Conservation (phyloP, 495 filamentous ascomycete genomes). For the Hypomontagnella submonticulosa region DNA sequence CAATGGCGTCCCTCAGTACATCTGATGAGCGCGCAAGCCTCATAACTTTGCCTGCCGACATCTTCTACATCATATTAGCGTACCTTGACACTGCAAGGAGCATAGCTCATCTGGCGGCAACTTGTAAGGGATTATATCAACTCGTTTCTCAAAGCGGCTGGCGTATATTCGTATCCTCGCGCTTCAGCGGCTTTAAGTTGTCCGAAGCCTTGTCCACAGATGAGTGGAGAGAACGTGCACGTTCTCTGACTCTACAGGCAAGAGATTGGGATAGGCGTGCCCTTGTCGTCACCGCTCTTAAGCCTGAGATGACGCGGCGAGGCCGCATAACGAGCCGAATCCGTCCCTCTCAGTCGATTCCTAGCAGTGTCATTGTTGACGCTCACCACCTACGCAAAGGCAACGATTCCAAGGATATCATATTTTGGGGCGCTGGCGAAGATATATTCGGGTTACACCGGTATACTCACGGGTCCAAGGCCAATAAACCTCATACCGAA, state of each 20-base stretch:
- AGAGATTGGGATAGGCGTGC: slow-evolving; percentile 57
- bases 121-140: slow-evolving; percentile 45
- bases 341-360: slow-evolving; percentile 31
- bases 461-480: slow-evolving; percentile 29
- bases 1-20: slow-evolving; percentile 18
- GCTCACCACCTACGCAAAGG: slow-evolving; percentile 46
- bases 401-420: slow-evolving; percentile 50
- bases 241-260: slow-evolving; percentile 54
- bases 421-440: slow-evolving; percentile 60
- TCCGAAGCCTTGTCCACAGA: slow-evolving; percentile 24
- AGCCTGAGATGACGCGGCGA: slow-evolving; percentile 14
- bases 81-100: slow-evolving; percentile 54
- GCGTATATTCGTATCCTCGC: slow-evolving; percentile 54
- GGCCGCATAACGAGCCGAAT: slow-evolving; percentile 4
- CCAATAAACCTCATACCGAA: slow-evolving; percentile 13
- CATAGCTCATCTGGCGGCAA: slow-evolving; percentile 47
- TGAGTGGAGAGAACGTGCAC: slow-evolving; percentile 52
- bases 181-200: slow-evolving; percentile 51
- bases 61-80: slow-evolving; percentile 52
- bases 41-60: slow-evolving; percentile 51
- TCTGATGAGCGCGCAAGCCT: slow-evolving; percentile 25
- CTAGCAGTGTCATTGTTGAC: slow-evolving; percentile 55
- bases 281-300: slow-evolving; percentile 47
- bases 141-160: slow-evolving; percentile 52
- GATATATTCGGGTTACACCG: slow-evolving; percentile 52